phyloP scores from a whole-genome alignment of 768 basidiomycete species.

The Hydnomerulius pinastri region DNA sequence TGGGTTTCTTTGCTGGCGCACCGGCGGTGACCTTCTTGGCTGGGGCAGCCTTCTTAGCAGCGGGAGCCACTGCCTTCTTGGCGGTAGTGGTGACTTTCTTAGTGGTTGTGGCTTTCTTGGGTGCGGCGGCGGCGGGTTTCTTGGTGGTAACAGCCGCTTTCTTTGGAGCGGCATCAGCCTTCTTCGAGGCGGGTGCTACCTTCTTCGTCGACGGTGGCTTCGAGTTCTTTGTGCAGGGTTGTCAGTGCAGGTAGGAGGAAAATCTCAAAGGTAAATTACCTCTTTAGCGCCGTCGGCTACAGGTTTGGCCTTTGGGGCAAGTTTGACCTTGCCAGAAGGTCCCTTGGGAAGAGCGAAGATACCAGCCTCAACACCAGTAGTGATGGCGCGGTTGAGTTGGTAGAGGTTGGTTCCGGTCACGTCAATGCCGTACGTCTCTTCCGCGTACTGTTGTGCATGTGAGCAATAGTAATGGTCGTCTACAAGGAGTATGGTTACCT shows the following conservation, averaged over 20 bases:
- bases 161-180: slow-evolving; percentile 31
- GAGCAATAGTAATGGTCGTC: slow-evolving; percentile 6
- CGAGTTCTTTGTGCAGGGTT: slow-evolving; percentile 3
- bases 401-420: slow-evolving; percentile 43
- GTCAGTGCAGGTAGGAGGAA: neutral
- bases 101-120: slow-evolving; percentile 36
- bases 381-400: slow-evolving; percentile 54
- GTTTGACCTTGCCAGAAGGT: slow-evolving; percentile 73
- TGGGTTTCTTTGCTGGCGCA: slow-evolving; percentile 24
- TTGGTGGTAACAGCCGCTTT: slow-evolving; percentile 34
- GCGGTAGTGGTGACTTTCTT: slow-evolving; percentile 33
- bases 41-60: neutral
- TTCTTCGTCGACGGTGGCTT: slow-evolving; percentile 29
- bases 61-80: slow-evolving; percentile 1
- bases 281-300: slow-evolving; percentile 53
- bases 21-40: slow-evolving; percentile 24
- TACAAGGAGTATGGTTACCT: slow-evolving; percentile 45
- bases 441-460: slow-evolving; percentile 41
- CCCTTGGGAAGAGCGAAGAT: slow-evolving; percentile 59
- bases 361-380: slow-evolving; percentile 48
- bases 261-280: slow-evolving; percentile 38
- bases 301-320: slow-evolving; percentile 57
- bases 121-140: slow-evolving; percentile 32
- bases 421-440: slow-evolving; percentile 51
- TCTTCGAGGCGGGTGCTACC: slow-evolving; percentile 33